Percentiles rank a stretch among this genome's conserved stretches.
Conservation (phyloP, 179 eudicot genomes). For the Actinidia arguta region DNA sequence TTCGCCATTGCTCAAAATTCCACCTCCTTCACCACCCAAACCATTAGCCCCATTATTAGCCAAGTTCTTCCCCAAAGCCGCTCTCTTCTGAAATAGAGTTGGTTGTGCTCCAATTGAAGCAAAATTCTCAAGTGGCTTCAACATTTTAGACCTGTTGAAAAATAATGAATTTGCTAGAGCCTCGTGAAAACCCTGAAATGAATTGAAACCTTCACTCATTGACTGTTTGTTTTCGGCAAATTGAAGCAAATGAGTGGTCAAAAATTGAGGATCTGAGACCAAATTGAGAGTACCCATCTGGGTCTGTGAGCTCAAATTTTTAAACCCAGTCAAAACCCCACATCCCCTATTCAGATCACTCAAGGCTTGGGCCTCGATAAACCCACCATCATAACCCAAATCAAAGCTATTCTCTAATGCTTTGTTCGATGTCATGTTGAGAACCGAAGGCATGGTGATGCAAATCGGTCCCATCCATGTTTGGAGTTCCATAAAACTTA, state of each 20-base stretch:
- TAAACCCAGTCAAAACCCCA: conserved; percentile 58
- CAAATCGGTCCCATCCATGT: no score
- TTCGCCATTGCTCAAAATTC: conserved; percentile 19
- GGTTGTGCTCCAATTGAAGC: conserved; percentile 76
- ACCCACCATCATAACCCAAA: conserved; percentile 48
- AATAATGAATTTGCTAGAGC: conserved; percentile 51
- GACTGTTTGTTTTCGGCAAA: conserved; percentile 44
- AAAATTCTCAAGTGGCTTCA: conserved; percentile 82
- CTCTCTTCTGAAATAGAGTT: conserved; percentile 89
- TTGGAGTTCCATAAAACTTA: no score
- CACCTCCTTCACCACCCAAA: conserved; percentile 32
- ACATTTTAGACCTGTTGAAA: conserved; percentile 57
- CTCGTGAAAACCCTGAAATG: conserved; percentile 57
- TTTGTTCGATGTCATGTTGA: conserved; percentile 28
- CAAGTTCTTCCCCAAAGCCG: conserved; percentile 77
- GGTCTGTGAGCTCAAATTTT: conserved; percentile 48
- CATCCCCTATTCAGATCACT: conserved; percentile 38
- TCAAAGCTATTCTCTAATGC: conserved; percentile 50
- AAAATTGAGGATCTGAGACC: conserved; percentile 45
- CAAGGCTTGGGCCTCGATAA: conserved; percentile 37
- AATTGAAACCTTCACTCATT: conserved; percentile 30
- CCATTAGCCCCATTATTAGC: conserved; percentile 33
- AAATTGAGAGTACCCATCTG: conserved; percentile 65
- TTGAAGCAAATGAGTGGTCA: conserved; percentile 51
- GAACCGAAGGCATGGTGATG: conserved; percentile 23